Evolutionary conservation across 768 basidiomycete species (phyloP).

Genomic region (Suillus alpinus): DNA sequence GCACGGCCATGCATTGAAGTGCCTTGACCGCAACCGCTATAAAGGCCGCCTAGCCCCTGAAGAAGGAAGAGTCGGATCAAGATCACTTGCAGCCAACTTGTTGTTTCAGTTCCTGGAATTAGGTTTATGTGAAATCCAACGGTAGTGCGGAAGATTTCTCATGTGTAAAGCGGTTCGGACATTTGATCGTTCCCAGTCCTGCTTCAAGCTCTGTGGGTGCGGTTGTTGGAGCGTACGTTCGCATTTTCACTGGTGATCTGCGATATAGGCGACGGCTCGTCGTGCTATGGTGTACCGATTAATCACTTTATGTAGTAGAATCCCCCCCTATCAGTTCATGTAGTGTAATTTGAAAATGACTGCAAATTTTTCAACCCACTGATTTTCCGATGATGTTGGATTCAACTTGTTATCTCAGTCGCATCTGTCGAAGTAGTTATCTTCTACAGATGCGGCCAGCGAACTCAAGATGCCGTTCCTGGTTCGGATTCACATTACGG

Average conservation of each 20-base stretch:
- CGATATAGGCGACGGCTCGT: background rate
- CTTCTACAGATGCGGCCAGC: background rate
- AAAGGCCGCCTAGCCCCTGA: constrained; percentile 2
- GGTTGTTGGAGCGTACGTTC: background rate
- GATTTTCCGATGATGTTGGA: background rate
- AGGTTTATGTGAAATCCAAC: background rate
- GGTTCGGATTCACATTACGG: constrained; percentile 1
- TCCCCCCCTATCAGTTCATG: background rate
- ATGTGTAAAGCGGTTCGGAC: background rate
- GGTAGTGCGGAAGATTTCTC: background rate
- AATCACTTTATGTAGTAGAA: background rate
- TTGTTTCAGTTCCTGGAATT: background rate
- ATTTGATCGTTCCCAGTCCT: background rate
- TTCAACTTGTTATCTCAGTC: background rate
- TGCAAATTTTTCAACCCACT: background rate
- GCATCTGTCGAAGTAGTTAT: background rate
- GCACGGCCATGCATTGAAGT: background rate
- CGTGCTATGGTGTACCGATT: background rate
- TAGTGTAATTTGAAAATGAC: background rate
- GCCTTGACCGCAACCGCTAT: background rate
- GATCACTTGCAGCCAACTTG: background rate
- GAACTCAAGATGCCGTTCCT: background rate
- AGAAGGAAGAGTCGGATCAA: background rate
- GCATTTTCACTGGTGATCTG: background rate
- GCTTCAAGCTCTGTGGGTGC: background rate